Percentiles rank a stretch among this genome's conserved stretches.
phyloP scores from a whole-genome alignment of 495 filamentous ascomycete species.

The Evernia prunastri region DNA sequence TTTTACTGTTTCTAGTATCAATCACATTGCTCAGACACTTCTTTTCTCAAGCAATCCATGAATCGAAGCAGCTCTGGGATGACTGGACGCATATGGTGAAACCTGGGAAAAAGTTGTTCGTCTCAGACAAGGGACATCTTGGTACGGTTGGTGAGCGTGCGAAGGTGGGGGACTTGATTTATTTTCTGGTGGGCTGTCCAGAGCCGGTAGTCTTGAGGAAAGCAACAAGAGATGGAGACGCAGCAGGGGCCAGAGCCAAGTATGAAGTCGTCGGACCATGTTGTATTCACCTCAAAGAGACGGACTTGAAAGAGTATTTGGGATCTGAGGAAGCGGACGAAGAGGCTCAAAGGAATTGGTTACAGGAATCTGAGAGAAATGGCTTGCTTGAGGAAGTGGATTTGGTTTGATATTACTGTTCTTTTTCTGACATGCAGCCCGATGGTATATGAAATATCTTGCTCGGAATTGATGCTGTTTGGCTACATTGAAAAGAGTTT shows the following conservation, averaged over 20 bases:
- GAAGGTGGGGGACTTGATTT: constrained; percentile 8
- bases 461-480: too few species aligned
- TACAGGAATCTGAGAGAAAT: too few species aligned
- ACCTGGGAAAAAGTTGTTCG: constrained; percentile 8
- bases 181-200: constrained; percentile 5
- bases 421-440: too few species aligned
- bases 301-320: constrained; percentile 5
- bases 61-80: neutral
- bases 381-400: too few species aligned
- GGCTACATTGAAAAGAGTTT: too few species aligned
- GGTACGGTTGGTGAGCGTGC: constrained; percentile 8
- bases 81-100: neutral
- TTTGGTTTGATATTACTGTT: too few species aligned
- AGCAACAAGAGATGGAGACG: neutral
- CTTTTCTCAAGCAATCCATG: neutral
- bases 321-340: neutral
- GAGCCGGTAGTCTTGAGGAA: constrained; percentile 8
- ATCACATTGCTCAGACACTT: too few species aligned
- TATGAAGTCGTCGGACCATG: constrained; percentile 5
- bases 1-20: neutral
- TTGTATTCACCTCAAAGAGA: constrained; percentile 2
- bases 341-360: too few species aligned
- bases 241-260: neutral
- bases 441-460: too few species aligned
- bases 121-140: constrained; percentile 8